A percentile compares a stretch with the other conserved stretches of the same genome.
These are phyloP conservation scores for Eucalyptus brandiana DNA, from an alignment of 345 rosid species.

Conservation along the genomic window DNA sequence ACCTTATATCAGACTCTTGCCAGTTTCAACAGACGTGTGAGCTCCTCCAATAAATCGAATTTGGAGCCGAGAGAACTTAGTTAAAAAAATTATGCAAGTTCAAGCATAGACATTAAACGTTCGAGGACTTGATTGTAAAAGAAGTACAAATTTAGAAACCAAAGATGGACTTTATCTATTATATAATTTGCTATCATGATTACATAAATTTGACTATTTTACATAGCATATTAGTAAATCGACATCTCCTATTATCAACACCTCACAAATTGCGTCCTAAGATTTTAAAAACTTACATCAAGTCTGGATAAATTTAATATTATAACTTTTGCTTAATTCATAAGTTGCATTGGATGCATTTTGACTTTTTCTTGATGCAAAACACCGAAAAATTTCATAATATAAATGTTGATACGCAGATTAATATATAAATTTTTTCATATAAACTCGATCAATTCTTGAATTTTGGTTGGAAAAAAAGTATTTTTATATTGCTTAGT, in stretches of 20 bases:
- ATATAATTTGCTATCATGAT: background rate
- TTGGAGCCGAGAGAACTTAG: background rate
- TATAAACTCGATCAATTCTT: background rate
- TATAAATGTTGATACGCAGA: background rate
- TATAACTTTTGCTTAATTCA: background rate
- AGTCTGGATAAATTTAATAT: background rate
- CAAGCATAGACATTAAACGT: background rate
- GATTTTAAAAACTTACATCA: background rate
- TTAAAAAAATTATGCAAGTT: background rate
- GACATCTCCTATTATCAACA: background rate
- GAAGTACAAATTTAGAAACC: background rate
- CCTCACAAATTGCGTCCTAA: background rate
- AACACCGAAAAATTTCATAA: background rate
- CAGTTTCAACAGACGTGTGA: background rate
- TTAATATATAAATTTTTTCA: background rate
- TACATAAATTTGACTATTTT: background rate
- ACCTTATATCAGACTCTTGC: background rate
- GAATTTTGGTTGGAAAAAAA: background rate
- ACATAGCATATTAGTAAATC: background rate
- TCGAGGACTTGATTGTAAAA: background rate
- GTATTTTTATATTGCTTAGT: background rate
- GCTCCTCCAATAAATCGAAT: background rate
- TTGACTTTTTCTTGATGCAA: background rate
- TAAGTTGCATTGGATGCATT: background rate
- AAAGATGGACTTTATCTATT: background rate